These are phyloP conservation scores for Quercus bicolor DNA, from an alignment of 306 rosid genomes.

Conservation along the genomic window DNA sequence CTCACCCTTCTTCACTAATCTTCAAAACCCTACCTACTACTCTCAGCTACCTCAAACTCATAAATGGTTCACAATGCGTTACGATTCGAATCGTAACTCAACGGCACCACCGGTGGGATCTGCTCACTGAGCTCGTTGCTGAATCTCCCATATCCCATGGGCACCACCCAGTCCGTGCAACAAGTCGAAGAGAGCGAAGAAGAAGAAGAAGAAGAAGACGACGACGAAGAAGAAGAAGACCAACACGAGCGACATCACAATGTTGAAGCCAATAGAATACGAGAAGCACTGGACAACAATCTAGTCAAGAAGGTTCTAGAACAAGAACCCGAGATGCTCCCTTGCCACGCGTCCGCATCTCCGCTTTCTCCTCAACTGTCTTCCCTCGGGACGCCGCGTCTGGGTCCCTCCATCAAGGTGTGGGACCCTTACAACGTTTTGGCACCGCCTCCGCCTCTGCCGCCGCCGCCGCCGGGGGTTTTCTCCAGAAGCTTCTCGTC, in stretches of 20 bases:
- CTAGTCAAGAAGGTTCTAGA: slow-evolving; percentile 75
- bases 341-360: slow-evolving; percentile 89
- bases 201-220: slow-evolving; percentile 33
- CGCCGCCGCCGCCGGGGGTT: slow-evolving; percentile 35
- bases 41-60: neutral
- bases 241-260: neutral
- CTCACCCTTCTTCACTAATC: neutral
- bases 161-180: slow-evolving; percentile 63
- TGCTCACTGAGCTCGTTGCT: neutral
- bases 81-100: slow-evolving; percentile 6
- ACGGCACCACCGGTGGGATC: slow-evolving; percentile 22
- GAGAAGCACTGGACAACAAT: slow-evolving; percentile 36
- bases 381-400: slow-evolving; percentile 81
- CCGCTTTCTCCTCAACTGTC: slow-evolving; percentile 97
- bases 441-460: slow-evolving; percentile 60
- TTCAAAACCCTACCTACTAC: neutral
- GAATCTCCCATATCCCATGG: slow-evolving; percentile 32
- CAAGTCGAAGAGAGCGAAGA: slow-evolving; percentile 43
- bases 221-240: slow-evolving; percentile 36
- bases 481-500: slow-evolving; percentile 60
- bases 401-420: slow-evolving; percentile 90
- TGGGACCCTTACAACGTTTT: slow-evolving; percentile 96
- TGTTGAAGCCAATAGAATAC: slow-evolving; percentile 23
- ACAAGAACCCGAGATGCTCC: slow-evolving; percentile 95
- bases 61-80: slow-evolving; percentile 3